Base-by-base conservation (phyloP, 495 filamentous ascomycete genomes). In the Penicillium tannophilum region DNA sequence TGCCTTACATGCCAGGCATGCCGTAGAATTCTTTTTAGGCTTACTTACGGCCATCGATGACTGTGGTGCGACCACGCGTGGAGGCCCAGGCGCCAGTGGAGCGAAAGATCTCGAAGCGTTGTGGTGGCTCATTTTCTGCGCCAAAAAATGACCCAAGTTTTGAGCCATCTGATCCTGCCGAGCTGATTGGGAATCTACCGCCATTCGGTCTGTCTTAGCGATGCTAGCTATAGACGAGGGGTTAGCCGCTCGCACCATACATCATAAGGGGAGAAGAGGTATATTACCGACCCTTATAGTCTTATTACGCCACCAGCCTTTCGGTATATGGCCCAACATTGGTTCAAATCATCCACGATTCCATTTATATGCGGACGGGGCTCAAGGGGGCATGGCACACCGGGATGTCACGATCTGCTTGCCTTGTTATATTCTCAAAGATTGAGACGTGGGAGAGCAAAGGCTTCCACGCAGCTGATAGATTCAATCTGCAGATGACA, bases 11-110 rank as follows among this genome's bases (percentile, higher is more conserved):
- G 71, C 66, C 30, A 67, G 50, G 47, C 76, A 79, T 12, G 76
- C 76, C 0, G 68, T 77, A 7, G 76, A 79, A 47, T 71, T 79
- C 63, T 79, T 79, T 46, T 71, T 75, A 20, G 68, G 66, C 48
- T 66, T 68, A 46, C 51, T 57, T 33, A 76, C 52, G 12, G 65
- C 47, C 5, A 57, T 54, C 2, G 61, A 52, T 17, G 58, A 44
- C 20, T 68, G 65, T 42, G 59, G 59, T 39, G 67, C 47, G 23
- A 63, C 63, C 10, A 54, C 63, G 8, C 66, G 67, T 19, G 67
- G 50, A 35, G 67, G 72, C 2, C 71, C 72, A 30, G 73, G 73
- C 33, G 72, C 72, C 30, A 78, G 62, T 1, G 67, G 42, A 51
- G 64, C 67, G 28, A 76, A 70, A 8, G 62, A 61, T 28, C 64